These are phyloP conservation scores for Kurtzmaniella fragi DNA, from an alignment of 805 yeast species.

Conservation along the genomic window DNA sequence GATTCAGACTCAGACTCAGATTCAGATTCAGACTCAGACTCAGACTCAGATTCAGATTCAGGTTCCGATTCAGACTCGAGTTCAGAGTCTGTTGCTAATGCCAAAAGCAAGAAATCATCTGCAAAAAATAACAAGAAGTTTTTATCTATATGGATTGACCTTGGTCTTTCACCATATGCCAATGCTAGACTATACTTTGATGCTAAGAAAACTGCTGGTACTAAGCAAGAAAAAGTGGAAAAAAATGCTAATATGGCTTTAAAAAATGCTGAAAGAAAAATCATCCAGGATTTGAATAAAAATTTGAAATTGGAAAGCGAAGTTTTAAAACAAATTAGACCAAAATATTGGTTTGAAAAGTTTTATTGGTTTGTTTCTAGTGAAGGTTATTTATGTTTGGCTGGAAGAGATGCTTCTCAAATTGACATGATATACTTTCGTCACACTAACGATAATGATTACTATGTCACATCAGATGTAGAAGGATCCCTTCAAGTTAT, in stretches of 20 bases:
- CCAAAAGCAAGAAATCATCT: slow-evolving; percentile 15
- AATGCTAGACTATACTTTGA: slow-evolving; percentile 82
- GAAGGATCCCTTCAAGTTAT: slow-evolving; percentile 74
- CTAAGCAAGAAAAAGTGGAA: slow-evolving; percentile 76
- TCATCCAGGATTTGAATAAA: slow-evolving; percentile 64
- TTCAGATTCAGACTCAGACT: slow-evolving; percentile 7
- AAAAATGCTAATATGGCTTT: slow-evolving; percentile 73
- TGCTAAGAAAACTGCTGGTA: slow-evolving; percentile 66
- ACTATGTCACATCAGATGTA: slow-evolving; percentile 67
- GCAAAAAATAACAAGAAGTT: neutral
- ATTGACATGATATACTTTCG: slow-evolving; percentile 75
- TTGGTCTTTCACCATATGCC: slow-evolving; percentile 75
- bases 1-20: slow-evolving; percentile 7
- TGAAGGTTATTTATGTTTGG: slow-evolving; percentile 81
- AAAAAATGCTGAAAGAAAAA: slow-evolving; percentile 75
- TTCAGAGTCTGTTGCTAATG: slow-evolving; percentile 29
- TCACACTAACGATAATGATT: slow-evolving; percentile 69
- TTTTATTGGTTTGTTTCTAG: slow-evolving; percentile 90
- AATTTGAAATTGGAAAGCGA: slow-evolving; percentile 50
- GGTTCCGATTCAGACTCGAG: slow-evolving; percentile 17
- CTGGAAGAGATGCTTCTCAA: slow-evolving; percentile 80
- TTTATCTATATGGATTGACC: slow-evolving; percentile 59
- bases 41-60: slow-evolving; percentile 13
- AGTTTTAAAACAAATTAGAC: slow-evolving; percentile 54
- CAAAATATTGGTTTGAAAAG: slow-evolving; percentile 89